Evolutionary conservation across 75 land plant species (phyloP).

Genomic region (Pinus tabuliformis): DNA sequence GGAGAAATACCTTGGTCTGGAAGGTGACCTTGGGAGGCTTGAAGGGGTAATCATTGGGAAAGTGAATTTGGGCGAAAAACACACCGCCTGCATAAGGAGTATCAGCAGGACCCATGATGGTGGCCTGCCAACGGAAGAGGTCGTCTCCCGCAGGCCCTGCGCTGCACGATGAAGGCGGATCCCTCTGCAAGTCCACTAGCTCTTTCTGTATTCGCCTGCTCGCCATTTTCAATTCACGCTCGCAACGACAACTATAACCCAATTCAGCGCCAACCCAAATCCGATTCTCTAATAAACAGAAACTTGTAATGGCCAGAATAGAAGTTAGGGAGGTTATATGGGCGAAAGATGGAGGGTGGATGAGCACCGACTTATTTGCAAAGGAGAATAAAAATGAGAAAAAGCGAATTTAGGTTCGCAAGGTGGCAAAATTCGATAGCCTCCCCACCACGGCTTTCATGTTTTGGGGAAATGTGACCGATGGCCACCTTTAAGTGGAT

Average conservation of each 20-base stretch:
- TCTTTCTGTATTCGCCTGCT: slow-evolving; percentile 64
- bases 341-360: no score
- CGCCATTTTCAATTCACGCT: slow-evolving; percentile 25
- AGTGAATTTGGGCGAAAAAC: slow-evolving; percentile 52
- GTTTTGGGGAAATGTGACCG: no score
- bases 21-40: slow-evolving; percentile 62
- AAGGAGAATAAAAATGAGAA: no score
- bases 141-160: slow-evolving; percentile 64
- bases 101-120: slow-evolving; percentile 60
- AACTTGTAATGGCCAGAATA: no score
- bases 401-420: no score
- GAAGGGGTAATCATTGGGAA: slow-evolving; percentile 61
- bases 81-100: slow-evolving; percentile 59
- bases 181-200: slow-evolving; percentile 63
- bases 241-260: neutral
- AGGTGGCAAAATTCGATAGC: no score
- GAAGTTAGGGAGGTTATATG: no score
- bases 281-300: no score
- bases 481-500: no score
- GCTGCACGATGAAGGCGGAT: slow-evolving; percentile 68
- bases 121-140: slow-evolving; percentile 59
- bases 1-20: slow-evolving; percentile 19
- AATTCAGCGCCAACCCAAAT: neutral
- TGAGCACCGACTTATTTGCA: no score
- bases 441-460: no score